Base-by-base conservation (phyloP, 352 stramenopile species). In the Peronospora belbahrii region DNA sequence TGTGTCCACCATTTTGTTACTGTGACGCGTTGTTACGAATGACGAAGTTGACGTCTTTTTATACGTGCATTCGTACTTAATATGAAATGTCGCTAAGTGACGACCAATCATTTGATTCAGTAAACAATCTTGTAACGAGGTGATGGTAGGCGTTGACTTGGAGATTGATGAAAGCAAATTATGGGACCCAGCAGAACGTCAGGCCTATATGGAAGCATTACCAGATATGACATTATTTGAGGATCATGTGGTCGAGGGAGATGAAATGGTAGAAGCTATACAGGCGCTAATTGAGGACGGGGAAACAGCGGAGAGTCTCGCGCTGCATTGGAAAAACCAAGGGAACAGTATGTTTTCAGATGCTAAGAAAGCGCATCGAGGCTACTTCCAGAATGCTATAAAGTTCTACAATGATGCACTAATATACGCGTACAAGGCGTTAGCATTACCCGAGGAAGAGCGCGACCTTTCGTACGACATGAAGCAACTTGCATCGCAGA, bases 151-250 rank as follows among this genome's bases (percentile, higher is more conserved):
- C 58, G 56, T 91, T 20, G 82, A 94, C 60, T 56, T 91, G 27
- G 82, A 91, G 70, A 85, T 86, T 55, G 77, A 89, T 63, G 79
- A 91, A 70, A 84, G 72, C 67, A 88, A 91, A 62, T 56, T 85
- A 33, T 94, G 82, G 82, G 74, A 83, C 45, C 71, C 78, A n/a
- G 62, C 44, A 24, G 59, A 76, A 57, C 79, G 82, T 22, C 82
- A 94, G 55, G 73, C 74, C 48, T 94, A 94, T 63, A 84, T 94
- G 61, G 82, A 94, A 22, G 62, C 70, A 32, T 56, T 94, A 48
- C 77, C 82, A 7, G 82, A 94, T 23, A 91, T 94, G 82, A 81
- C 82, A 49, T 66, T 94, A 22, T 94, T 94, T 45, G 82, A 94
- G 36, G 82, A 94, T 59, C 82, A 94, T 52, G 53, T 94, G 50